Base-by-base conservation (phyloP, 2,329 filamentous ascomycete genomes). In the Aspergillus costaricaensis region DNA sequence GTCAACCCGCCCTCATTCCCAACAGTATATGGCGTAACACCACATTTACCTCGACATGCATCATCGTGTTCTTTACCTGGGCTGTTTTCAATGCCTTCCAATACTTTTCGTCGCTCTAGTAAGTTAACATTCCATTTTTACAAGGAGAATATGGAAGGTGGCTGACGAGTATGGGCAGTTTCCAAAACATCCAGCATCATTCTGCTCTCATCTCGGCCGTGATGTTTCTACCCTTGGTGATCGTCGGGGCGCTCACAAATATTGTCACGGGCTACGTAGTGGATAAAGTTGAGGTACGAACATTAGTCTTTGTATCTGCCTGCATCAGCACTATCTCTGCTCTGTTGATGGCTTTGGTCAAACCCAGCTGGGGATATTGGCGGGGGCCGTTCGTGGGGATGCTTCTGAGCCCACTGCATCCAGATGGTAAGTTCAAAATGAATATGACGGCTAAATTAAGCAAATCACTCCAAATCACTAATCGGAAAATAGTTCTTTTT, bases 21-120 rank as follows among this genome's bases (percentile, higher is more conserved):
- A 88, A 88, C 68, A 81, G 80, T 0, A 72, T 89, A 0, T 89
- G 86, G 86, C 79, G 74, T n/a, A 87, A 85, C 48, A 69, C 72
- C 0, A 72, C 82, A 2, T 89, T 88, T 65, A 81, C 83, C 0
- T 79, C 75, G 25, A 81, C 86, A 19, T 88, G 86, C 66, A 65
- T 81, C 3, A 82, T 78, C 4, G 76, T 85, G 1, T 68, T 81
- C 4, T 62, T 85, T 4, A 77, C 81, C 0, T 81, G 74, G 59
- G 81, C 78, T 0, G 79, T 81, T 0, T 61, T 81, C 5, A 81
- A 82, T 50, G 75, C 75, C 0, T 76, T 83, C 65, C 82, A 85
- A 63, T 62, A 62, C 9, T 62, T 62, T 17, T 44, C 59, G 5
- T 53, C 49, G 2, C 32, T 61, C 15, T 61, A 61, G 59, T 61